Evolutionary conservation across 441 rosid genomes (phyloP), one percentile per base, ranked within the genome.

Genomic region (Pelargonium citronellum): DNA sequence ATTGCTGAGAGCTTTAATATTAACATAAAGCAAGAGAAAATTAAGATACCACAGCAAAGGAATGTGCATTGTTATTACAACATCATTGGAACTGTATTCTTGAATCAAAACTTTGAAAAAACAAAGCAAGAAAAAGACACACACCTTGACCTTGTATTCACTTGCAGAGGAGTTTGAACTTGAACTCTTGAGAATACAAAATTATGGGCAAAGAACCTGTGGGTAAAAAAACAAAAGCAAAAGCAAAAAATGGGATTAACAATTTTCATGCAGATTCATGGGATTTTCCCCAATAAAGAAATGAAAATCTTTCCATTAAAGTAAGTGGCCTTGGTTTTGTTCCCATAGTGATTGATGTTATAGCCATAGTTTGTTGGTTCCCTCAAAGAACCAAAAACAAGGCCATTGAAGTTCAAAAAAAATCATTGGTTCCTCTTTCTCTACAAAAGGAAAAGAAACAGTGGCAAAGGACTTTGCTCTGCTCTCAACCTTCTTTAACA

Each of bases 391-490:
- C 67, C 81, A 78, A 74, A 69, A 79, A 78, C 69, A 74, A 75
- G 75, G 84, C 61, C 24, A 76, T 75, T 73, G 63, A 66, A 60
- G 64, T 77, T 65, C 57, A 71, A 76, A 71, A 77, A 75, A 41
- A 83, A 81, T 82, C 77, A 78, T 79, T 83, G 75, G 73, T 62
- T 61, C 71, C 61, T 76, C 71, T 80, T 79, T 75, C 81, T 75
- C 81, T 79, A 68, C 61, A 82, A 82, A 75, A 76, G 77, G 73
- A 66, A 78, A 64, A 55, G 63, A 69, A 78, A 74, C 73, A 76
- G 79, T 55, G 13, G 67, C 12, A 46, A 71, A 64, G 49, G 47
- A 17, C 46, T 73, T 20, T 16, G 55, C 65, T 69, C 43, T 39
- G 43, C 43, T 47, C 64, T 47, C 57, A 17, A 2, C 15, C 43